phyloP scores from a whole-genome alignment of 2,329 filamentous ascomycete species.

The Aspergillus novoparasiticus region DNA sequence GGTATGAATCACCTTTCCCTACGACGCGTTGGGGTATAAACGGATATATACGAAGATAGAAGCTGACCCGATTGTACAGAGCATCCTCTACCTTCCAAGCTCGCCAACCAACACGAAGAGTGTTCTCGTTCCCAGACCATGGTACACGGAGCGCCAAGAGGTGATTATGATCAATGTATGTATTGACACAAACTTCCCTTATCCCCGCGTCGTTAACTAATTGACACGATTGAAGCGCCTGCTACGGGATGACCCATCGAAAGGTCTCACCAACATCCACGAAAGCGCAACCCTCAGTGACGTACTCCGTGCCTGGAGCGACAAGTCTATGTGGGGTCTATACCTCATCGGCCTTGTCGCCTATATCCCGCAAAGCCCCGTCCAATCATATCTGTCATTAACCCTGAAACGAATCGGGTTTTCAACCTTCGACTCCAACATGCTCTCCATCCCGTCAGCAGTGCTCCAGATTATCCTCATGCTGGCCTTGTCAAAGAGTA shows the following conservation, averaged over 20 bases:
- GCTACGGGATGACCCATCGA: constrained; percentile 57
- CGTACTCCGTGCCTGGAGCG: constrained; percentile 49
- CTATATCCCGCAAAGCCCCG: constrained; percentile 52
- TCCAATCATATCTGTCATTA: constrained; percentile 57
- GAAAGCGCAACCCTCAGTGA: constrained; percentile 49
- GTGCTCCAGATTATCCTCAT: constrained; percentile 55
- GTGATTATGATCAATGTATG: constrained; percentile 32
- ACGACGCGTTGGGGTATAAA: too few species aligned
- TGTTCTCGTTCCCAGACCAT: constrained; percentile 22
- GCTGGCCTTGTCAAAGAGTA: constrained; percentile 49
- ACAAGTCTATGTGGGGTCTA: constrained; percentile 54
- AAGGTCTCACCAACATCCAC: constrained; percentile 51
- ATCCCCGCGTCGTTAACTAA: neutral
- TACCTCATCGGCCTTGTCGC: constrained; percentile 51
- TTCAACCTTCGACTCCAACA: constrained; percentile 34
- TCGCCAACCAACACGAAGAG: constrained; percentile 33
- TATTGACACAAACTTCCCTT: too few species aligned
- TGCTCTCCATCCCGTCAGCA: constrained; percentile 33
- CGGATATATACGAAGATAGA: neutral
- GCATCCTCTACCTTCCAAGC: constrained; percentile 31
- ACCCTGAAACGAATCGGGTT: constrained; percentile 46
- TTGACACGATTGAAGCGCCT: constrained; percentile 39
- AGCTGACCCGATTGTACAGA: constrained; percentile 12
- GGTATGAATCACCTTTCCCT: constrained; percentile 26
- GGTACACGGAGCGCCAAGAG: constrained; percentile 33